phyloP scores from a whole-genome alignment of 345 rosid species.

The Acer saccharum region DNA sequence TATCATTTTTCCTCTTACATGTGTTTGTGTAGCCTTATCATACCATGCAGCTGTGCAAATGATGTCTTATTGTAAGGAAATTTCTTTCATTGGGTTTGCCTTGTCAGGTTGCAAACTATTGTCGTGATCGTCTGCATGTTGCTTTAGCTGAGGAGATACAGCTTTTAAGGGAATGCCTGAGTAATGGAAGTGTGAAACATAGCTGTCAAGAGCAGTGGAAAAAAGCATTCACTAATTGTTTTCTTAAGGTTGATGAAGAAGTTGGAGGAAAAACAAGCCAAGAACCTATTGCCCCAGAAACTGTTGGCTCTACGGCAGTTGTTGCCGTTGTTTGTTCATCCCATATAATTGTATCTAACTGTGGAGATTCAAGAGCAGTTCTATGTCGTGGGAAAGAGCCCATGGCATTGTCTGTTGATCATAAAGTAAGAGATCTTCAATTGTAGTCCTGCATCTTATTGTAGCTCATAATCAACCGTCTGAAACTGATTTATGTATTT shows the following conservation, averaged over 20 bases:
- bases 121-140: slow-evolving; percentile 67
- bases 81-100: slow-evolving; percentile 15
- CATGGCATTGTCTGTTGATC: slow-evolving; percentile 87
- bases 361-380: slow-evolving; percentile 99
- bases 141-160: slow-evolving; percentile 77
- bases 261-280: slow-evolving; percentile 56
- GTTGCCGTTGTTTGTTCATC: slow-evolving; percentile 83
- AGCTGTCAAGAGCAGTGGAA: slow-evolving; percentile 83
- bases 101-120: slow-evolving; percentile 87
- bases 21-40: slow-evolving; percentile 8
- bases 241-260: slow-evolving; percentile 74
- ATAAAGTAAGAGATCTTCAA: slow-evolving; percentile 59
- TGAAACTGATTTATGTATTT: neutral
- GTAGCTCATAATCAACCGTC: neutral
- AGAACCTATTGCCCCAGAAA: slow-evolving; percentile 85
- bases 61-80: neutral
- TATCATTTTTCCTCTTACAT: slow-evolving; percentile 16
- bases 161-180: slow-evolving; percentile 37
- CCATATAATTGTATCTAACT: slow-evolving; percentile 86
- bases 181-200: slow-evolving; percentile 47
- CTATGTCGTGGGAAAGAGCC: slow-evolving; percentile 91
- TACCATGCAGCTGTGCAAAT: neutral
- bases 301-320: slow-evolving; percentile 98
- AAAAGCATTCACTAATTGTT: slow-evolving; percentile 73
- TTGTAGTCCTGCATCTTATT: neutral